Evolutionary conservation across 2,329 filamentous ascomycete genomes (phyloP).

Genomic region (Aspergillus sp.): DNA sequence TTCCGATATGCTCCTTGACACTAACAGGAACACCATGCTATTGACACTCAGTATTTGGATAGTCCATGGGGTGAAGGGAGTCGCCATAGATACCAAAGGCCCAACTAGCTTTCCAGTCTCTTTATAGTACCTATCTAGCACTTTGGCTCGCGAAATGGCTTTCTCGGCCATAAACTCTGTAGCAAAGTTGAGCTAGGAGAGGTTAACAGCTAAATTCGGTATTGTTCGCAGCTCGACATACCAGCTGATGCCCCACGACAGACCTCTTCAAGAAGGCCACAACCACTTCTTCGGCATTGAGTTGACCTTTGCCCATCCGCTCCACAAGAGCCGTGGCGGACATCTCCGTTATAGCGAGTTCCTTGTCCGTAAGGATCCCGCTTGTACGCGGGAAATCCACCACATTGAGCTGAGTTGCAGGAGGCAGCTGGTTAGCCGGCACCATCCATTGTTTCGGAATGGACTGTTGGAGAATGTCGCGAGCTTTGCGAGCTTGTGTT

Average conservation of each 20-base stretch:
- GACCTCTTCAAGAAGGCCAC: constrained; percentile 34
- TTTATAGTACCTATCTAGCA: constrained; percentile 32
- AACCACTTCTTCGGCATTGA: constrained; percentile 34
- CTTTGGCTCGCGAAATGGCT: constrained; percentile 33
- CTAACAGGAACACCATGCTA: constrained; percentile 56
- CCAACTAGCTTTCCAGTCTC: constrained; percentile 48
- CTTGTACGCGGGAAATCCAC: constrained; percentile 38
- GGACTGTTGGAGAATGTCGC: constrained; percentile 33
- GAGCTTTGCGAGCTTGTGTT: constrained; percentile 31
- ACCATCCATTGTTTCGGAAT: constrained; percentile 38
- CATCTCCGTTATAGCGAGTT: constrained; percentile 54
- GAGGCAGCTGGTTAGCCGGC: constrained; percentile 27
- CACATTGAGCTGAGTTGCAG: constrained; percentile 29
- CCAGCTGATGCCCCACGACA: constrained; percentile 35
- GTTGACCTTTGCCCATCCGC: constrained; percentile 26
- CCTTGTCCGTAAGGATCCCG: constrained; percentile 49
- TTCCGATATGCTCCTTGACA: constrained; percentile 62
- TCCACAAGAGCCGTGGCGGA: constrained; percentile 30
- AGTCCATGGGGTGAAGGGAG: background rate
- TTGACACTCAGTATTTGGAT: background rate
- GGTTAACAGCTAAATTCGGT: background rate
- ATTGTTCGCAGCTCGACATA: constrained; percentile 8
- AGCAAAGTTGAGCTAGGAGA: constrained; percentile 33
- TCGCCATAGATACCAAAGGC: constrained; percentile 33
- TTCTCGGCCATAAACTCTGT: constrained; percentile 40